Conservation (phyloP, 192 early-diverging fungal genomes). For the Fimicolochytrium jonesii region DNA sequence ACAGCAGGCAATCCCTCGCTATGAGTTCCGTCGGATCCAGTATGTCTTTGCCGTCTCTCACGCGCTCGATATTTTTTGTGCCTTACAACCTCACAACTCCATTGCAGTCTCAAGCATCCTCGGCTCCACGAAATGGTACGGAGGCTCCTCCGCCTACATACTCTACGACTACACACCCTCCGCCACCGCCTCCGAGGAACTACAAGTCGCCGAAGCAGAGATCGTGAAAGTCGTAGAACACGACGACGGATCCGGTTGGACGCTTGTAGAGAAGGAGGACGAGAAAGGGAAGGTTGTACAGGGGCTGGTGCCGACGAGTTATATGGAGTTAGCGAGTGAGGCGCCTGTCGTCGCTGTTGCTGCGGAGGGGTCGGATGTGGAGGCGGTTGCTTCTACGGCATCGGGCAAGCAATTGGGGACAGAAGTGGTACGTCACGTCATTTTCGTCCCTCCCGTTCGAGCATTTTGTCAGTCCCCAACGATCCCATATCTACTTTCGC, state of each 20-base stretch:
- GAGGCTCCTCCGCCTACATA: slow-evolving; percentile 7
- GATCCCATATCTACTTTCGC: not conserved
- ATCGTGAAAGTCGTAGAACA: slow-evolving; percentile 2
- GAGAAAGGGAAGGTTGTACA: not conserved
- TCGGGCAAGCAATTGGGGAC: slow-evolving; percentile 4
- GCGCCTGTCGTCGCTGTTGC: slow-evolving; percentile 1
- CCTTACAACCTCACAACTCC: not conserved
- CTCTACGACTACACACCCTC: slow-evolving; percentile 27
- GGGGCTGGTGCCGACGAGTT: slow-evolving; percentile 34
- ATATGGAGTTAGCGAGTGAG: slow-evolving; percentile 22
- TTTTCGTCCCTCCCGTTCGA: too few species aligned
- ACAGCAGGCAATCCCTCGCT: slow-evolving; percentile 3
- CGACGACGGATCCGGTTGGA: slow-evolving; percentile 44
- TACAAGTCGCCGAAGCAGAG: slow-evolving; percentile 12
- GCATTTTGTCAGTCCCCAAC: not conserved
- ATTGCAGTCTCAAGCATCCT: not conserved
- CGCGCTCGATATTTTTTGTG: not conserved
- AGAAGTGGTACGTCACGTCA: slow-evolving; percentile 15
- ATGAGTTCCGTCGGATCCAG: not conserved
- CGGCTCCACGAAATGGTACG: slow-evolving; percentile 13
- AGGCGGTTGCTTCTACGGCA: not conserved
- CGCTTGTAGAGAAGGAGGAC: not conserved
- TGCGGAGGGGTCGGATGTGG: not conserved
- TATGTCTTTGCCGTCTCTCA: not conserved
- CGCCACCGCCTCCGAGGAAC: slow-evolving; percentile 11